These are phyloP conservation scores for Patellifolia procumbens DNA, from an alignment of 179 eudicot genomes.

Conservation along the genomic window DNA sequence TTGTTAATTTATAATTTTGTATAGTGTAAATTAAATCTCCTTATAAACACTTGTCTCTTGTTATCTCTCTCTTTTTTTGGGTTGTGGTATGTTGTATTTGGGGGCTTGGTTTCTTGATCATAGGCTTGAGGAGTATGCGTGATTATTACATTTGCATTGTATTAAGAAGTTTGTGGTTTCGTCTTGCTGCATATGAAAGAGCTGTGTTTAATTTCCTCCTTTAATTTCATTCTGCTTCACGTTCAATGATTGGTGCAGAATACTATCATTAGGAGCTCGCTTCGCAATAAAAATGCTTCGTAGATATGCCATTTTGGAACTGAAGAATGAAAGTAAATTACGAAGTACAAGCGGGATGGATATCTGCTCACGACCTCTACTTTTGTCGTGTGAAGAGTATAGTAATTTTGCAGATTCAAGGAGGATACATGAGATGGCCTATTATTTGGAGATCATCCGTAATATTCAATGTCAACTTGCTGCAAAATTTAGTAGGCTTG, in stretches of 20 bases:
- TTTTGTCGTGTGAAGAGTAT: slow-evolving; percentile 40
- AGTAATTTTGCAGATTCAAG: slow-evolving; percentile 35
- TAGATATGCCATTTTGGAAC: slow-evolving; percentile 59
- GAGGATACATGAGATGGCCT: slow-evolving; percentile 77
- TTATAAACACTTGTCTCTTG: too few relatives aligned
- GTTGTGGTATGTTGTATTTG: too few relatives aligned
- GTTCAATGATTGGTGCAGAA: slow-evolving; percentile 53
- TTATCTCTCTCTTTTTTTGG: not conserved
- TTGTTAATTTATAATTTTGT: too few relatives aligned
- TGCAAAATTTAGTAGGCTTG: slow-evolving; percentile 63
- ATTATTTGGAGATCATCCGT: slow-evolving; percentile 71
- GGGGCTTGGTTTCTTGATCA: too few relatives aligned
- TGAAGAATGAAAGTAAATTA: slow-evolving; percentile 32
- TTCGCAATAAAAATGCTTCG: slow-evolving; percentile 83
- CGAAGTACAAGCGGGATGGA: slow-evolving; percentile 27
- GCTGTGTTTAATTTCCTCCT: slow-evolving; percentile 8
- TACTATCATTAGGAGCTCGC: slow-evolving; percentile 67
- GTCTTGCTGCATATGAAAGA: slow-evolving; percentile 10
- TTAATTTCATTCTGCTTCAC: slow-evolving; percentile 19
- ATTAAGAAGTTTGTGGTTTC: not conserved
- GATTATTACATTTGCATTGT: not conserved
- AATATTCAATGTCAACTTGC: slow-evolving; percentile 66
- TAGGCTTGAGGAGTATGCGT: not conserved
- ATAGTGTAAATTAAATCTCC: too few relatives aligned
- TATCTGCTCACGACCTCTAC: slow-evolving; percentile 31